These are phyloP conservation scores for Phalaenopsis aphrodite DNA, from an alignment of 106 monocot genomes.

Conservation along the genomic window DNA sequence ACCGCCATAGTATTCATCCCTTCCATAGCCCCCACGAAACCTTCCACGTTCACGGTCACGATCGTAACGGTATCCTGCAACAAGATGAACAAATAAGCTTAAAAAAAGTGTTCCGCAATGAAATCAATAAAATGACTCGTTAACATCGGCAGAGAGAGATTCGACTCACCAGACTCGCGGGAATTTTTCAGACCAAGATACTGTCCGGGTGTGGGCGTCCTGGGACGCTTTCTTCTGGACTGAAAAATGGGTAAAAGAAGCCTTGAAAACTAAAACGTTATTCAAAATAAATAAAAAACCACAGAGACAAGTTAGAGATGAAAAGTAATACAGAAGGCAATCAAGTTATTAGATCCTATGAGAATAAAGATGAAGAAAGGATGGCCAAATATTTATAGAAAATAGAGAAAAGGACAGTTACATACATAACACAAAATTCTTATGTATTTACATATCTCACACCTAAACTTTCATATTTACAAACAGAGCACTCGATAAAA, in stretches of 20 bases:
- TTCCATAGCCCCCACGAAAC: conserved; percentile 38
- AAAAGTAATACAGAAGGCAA: background rate
- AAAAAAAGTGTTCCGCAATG: background rate
- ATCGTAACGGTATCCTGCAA: conserved; percentile 22
- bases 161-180: conserved; percentile 36
- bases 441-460: no score
- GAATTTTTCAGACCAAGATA: conserved; percentile 78
- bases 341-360: background rate
- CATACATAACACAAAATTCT: no score
- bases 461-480: no score
- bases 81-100: background rate
- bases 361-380: background rate
- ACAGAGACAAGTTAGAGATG: background rate
- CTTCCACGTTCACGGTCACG: conserved; percentile 39
- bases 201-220: conserved; percentile 86
- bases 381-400: background rate
- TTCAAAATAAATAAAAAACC: background rate
- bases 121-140: background rate
- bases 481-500: no score
- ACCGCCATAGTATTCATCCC: conserved; percentile 41
- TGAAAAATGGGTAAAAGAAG: conserved; percentile 20
- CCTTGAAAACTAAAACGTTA: conserved; percentile 8
- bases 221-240: conserved; percentile 69
- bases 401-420: background rate
- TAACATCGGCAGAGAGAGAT: background rate